Evolutionary conservation across 78 protist genomes (phyloP), one percentile per base, ranked within the genome.

Genomic region (Dictyostelium firmibasis): DNA sequence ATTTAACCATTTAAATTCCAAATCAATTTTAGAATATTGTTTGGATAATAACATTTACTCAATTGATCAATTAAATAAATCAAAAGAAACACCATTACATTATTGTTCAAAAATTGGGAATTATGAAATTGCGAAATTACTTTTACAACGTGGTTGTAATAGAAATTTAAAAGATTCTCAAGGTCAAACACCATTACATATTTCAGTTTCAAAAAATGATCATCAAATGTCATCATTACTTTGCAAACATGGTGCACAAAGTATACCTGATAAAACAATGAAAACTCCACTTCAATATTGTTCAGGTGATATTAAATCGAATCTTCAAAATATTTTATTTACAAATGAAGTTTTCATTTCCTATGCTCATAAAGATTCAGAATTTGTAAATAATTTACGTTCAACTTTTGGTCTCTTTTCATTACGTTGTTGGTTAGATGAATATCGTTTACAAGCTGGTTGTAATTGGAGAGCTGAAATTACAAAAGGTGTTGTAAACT

Each of bases 381-480:
- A 14, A 18, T 89, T 89, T 89, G 88, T 89, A 0, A 62, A 78
- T 18, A 27, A 64, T 8, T 50, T 89, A 2, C 67, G 94, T 35
- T 14, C 60, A 27, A 14, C 4, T 8, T 53, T 89, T 38, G 94
- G 83, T 43, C 5, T 16, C 29, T 33, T 6, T 3, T 89, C 94
- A 11, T 38, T 89, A 23, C 70, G 94, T 67, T 89, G 94, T 47
- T 89, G 94, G 94, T 47, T 89, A 3, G 94, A 89, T 69, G 94
- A 89, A 75, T 89, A 89, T 69, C n/a, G 94, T 27, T 35, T 89
- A 69, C 87, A 89, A 70, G 94, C 94, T 13, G 94, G 94, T 81
- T 89, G 94, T 10, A 62, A 89, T 41, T 89, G 94, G 94, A 44
- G 87, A 44, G 72, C 86, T 33, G 94, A 89, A 81, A 89, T 89